Evolutionary conservation across 1,139 yeast species (phyloP), one percentile per base, ranked within the genome.

Genomic region (Candida pseudoviswanathii): DNA sequence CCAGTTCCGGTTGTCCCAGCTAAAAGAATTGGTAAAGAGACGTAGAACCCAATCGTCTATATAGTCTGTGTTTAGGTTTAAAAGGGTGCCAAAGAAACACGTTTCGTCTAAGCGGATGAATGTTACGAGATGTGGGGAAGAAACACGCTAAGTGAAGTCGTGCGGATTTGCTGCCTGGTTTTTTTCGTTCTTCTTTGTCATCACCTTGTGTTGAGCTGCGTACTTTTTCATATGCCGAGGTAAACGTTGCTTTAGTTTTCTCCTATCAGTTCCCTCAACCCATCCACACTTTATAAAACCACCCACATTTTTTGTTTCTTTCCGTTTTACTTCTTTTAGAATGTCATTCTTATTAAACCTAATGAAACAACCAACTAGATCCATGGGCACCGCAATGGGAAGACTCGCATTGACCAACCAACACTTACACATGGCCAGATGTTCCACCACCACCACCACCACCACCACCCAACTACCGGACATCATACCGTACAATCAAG

Each of bases 301-400:
- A 16, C 16, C 16, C 16, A 16, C 16, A 16, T 16, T 16, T 16
- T 87, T 71, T 51, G 82, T 86, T 24, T 75, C 71, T 30, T 26
- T 26, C 10, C 36, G 21, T 24, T 44, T 30, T 42, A 5, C n/a
- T 31, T 31, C 22, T 41, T 24, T 31, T 31, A 31, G 11, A 31
- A 41, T 41, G 44, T 32, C 44, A n/a, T 25, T 30, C 9, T 32
- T 41, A 22, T 8, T 32, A 31, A 31, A 10, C 26, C 16, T 41
- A 41, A 41, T 41, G 44, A 41, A 41, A 24, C 26, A 32, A 21
- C 38, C 33, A 41, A 10, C 44, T 10, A 24, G 10, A n/a, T 5
- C 38, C 5, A 7, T 31, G 22, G 33, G 37, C 5, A 42, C 48
- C n/a, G 67, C 70, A 10, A 49, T 56, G 32, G 48, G 55, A 8